Base-by-base conservation (phyloP, 2,329 filamentous ascomycete genomes). In the Sporothrix protearum region DNA sequence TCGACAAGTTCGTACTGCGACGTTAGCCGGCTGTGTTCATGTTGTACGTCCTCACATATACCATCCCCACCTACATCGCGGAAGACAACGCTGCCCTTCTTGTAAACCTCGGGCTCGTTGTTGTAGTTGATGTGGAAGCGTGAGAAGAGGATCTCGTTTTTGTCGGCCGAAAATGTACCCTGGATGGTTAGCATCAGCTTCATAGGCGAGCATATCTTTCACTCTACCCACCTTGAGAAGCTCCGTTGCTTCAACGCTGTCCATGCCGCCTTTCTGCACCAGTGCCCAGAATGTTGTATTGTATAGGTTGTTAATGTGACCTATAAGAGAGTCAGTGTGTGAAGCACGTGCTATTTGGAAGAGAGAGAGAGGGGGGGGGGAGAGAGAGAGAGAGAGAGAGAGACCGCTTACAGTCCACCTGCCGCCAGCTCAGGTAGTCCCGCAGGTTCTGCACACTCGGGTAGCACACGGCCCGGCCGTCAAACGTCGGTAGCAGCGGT, bases 261-360 rank as follows among this genome's bases (percentile, higher is more conserved):
- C 74, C 33, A 76, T 57, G 0, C 91, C 92, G 1, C 92, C 94
- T 64, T 88, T 83, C 74, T 93, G 88, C 28, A 98, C 91, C 77
- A 99, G 84, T 0, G 91, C 85, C 96, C 96, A 99, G 80, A 98
- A 98, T 0, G 93, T 93, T 0, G 96, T 99, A 79, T 99, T 99
- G 81, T 97, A 99, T 4, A 99, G 87, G 78, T 99, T 99, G 80
- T 99, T 99, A 77, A 99, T 97, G 79, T 99, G 96, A 75, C 92
- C 92, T 95, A 28, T 8, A 73, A 10, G 0, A 30, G 12, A 2
- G 47, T 75, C 10, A 22, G 14, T 19, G 33, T 28, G 1, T 19
- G 12, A 12, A 12, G 12, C 7, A 10, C 1, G 4, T 2, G 16
- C 14, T n/a, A 30, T 2, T 19, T 6, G 16, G 12, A 3, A 1